phyloP scores from a whole-genome alignment of 768 basidiomycete species.

The Termitomyces sp. region DNA sequence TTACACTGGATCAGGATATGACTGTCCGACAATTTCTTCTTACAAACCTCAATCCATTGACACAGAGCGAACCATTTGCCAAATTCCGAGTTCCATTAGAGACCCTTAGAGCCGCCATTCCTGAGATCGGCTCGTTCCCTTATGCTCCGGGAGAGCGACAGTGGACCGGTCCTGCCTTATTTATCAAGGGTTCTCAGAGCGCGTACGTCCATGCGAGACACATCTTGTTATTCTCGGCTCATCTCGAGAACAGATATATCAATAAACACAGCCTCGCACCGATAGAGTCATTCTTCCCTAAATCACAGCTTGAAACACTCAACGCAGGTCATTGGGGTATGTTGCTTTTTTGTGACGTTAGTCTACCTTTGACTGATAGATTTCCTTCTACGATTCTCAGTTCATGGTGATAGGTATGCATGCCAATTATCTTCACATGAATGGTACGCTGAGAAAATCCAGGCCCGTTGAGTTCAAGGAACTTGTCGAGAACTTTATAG shows the following conservation, averaged over 20 bases:
- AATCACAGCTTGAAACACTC: conserved; percentile 56
- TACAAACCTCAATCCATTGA: conserved; percentile 61
- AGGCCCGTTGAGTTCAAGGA: conserved; percentile 50
- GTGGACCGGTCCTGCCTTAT: conserved; percentile 58
- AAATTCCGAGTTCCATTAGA: conserved; percentile 71
- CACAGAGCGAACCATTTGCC: conserved; percentile 29
- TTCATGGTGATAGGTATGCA: conserved; percentile 66
- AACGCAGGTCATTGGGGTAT: conserved; percentile 84
- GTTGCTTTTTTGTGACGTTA: conserved; percentile 19
- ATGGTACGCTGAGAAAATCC: neutral
- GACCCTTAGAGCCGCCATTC: conserved; percentile 56
- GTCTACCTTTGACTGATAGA: neutral
- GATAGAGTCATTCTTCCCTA: conserved; percentile 69
- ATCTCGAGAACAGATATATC: conserved; percentile 52
- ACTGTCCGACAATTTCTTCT: conserved; percentile 73
- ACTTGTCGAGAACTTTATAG: conserved; percentile 25
- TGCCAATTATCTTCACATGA: neutral
- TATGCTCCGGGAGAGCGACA: conserved; percentile 51
- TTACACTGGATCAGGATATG: conserved; percentile 49
- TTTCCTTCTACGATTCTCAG: conserved; percentile 29
- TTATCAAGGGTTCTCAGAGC: conserved; percentile 78
- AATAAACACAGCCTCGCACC: conserved; percentile 65
- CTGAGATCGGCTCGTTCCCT: conserved; percentile 73
- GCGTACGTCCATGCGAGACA: conserved; percentile 38
- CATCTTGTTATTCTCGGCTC: neutral